A percentile compares a stretch with the other conserved stretches of the same genome.
phyloP scores from a whole-genome alignment of 768 basidiomycete genomes.

The Piloderma croceum region DNA sequence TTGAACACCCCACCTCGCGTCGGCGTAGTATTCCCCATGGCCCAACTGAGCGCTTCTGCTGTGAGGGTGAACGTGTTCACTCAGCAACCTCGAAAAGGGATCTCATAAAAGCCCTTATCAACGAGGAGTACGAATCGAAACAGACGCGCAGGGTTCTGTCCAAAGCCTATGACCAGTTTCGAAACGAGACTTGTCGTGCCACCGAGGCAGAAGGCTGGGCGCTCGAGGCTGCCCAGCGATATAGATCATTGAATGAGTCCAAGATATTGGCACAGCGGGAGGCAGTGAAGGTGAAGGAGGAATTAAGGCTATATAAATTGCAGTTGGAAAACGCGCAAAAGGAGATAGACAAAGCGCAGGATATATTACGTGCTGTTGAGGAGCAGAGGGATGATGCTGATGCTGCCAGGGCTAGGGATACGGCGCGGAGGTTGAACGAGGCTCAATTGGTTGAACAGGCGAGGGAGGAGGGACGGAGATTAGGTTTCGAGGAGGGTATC shows the following conservation, averaged over 20 bases:
- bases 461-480: constrained; percentile 46
- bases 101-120: constrained; percentile 30
- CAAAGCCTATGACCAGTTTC: constrained; percentile 32
- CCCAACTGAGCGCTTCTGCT: constrained; percentile 27
- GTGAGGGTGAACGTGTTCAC: constrained; percentile 29
- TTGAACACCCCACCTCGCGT: no score
- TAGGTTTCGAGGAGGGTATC: constrained; percentile 49
- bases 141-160: constrained; percentile 34
- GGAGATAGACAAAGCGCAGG: constrained; percentile 53
- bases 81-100: constrained; percentile 24
- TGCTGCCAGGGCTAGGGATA: constrained; percentile 40
- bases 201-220: constrained; percentile 29
- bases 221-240: constrained; percentile 23
- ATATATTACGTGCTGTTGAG: constrained; percentile 43
- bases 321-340: constrained; percentile 55
- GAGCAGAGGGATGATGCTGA: constrained; percentile 46
- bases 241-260: constrained; percentile 27
- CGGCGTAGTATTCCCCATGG: no score
- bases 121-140: constrained; percentile 36
- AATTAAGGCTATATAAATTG: constrained; percentile 50
- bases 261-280: constrained; percentile 25
- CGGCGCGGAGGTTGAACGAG: constrained; percentile 40
- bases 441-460: constrained; percentile 44
- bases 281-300: constrained; percentile 34
- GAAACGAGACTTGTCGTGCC: constrained; percentile 31